Percentiles rank a stretch among this genome's conserved stretches.
Conservation (phyloP, 805 yeast species). For the Pichia sporocuriosa region DNA sequence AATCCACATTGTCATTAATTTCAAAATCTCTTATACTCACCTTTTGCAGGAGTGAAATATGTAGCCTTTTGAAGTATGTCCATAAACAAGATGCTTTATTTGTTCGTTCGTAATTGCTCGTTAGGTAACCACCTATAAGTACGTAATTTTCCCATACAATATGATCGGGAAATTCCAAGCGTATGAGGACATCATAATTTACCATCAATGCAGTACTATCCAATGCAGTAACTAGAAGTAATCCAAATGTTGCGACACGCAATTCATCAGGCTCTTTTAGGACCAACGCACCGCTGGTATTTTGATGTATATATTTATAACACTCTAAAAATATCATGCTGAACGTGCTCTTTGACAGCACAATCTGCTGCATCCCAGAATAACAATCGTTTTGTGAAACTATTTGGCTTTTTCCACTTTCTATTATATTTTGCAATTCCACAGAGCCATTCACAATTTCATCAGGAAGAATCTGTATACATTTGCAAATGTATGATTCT, state of each 20-base stretch:
- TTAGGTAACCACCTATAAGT: conserved; percentile 15
- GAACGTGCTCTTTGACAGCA: conserved; percentile 13
- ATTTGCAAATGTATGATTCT: neutral
- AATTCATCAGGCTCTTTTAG: neutral
- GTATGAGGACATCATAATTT: conserved; percentile 4
- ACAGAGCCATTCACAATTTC: neutral
- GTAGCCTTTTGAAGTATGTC: conserved; percentile 21
- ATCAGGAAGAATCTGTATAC: conserved; percentile 5
- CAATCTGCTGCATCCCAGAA: conserved; percentile 12
- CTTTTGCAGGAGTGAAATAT: neutral
- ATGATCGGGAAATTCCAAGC: neutral
- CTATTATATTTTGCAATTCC: neutral
- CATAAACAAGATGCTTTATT: conserved; percentile 32
- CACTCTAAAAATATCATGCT: conserved; percentile 18
- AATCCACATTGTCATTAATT: no score
- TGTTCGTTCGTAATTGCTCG: conserved; percentile 22
- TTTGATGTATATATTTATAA: conserved; percentile 9
- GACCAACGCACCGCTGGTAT: neutral
- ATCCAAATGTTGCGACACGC: conserved; percentile 19
- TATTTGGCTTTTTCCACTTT: neutral
- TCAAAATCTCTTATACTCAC: neutral
- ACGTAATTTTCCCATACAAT: neutral
- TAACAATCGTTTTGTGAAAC: neutral
- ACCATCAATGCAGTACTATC: conserved; percentile 21
- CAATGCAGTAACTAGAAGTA: conserved; percentile 25